These are phyloP conservation scores for Fusarium sp. DNA, from an alignment of 2,329 filamentous ascomycete genomes.

Conservation along the genomic window DNA sequence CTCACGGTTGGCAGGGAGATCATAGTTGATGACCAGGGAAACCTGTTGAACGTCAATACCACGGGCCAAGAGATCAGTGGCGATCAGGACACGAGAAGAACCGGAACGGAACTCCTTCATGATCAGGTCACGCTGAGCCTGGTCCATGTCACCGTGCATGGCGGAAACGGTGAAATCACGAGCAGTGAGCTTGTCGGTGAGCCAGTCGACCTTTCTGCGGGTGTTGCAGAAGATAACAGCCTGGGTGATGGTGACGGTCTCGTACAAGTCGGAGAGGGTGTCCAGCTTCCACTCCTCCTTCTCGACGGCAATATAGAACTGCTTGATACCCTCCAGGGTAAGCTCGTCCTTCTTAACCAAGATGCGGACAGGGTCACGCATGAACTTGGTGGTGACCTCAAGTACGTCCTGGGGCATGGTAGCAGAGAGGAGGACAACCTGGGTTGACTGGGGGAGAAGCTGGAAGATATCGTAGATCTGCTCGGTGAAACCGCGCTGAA, in stretches of 20 bases:
- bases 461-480: slow-evolving; percentile 99
- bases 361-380: slow-evolving; percentile 98
- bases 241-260: slow-evolving; percentile 99
- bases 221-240: slow-evolving; percentile 99
- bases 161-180: slow-evolving; percentile 99
- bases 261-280: slow-evolving; percentile 98
- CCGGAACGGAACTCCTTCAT: slow-evolving; percentile 99
- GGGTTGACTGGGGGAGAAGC: slow-evolving; percentile 95
- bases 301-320: slow-evolving; percentile 99
- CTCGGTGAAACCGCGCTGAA: slow-evolving; percentile 95
- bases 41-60: slow-evolving; percentile 99
- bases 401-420: slow-evolving; percentile 99
- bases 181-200: slow-evolving; percentile 98
- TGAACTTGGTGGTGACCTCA: slow-evolving; percentile 99
- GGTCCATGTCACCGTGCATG: slow-evolving; percentile 99
- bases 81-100: slow-evolving; percentile 97
- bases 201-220: slow-evolving; percentile 99
- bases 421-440: slow-evolving; percentile 97
- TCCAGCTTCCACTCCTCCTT: slow-evolving; percentile 99
- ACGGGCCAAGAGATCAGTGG: slow-evolving; percentile 96
- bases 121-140: slow-evolving; percentile 96
- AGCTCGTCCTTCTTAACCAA: slow-evolving; percentile 99
- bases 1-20: slow-evolving; percentile 97
- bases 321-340: slow-evolving; percentile 99
- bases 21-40: slow-evolving; percentile 99